Conservation (phyloP, 148 eudicot genomes). For the Pouteria glomerata region DNA sequence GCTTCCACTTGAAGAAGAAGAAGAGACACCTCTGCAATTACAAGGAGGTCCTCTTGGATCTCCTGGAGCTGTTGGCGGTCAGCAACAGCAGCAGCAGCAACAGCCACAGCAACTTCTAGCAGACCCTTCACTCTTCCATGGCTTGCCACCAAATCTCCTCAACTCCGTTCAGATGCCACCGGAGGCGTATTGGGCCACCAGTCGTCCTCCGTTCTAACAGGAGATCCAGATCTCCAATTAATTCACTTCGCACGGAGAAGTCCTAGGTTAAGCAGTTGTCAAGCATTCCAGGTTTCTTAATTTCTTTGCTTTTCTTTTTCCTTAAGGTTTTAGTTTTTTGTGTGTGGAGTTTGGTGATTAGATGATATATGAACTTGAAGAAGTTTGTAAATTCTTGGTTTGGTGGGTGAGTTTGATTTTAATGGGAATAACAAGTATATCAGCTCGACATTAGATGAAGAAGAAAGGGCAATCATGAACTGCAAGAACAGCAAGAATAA, state of each 20-base stretch:
- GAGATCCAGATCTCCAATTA: neutral
- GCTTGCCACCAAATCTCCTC: slow-evolving; percentile 60
- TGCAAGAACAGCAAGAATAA: neutral
- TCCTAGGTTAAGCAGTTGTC: slow-evolving; percentile 12
- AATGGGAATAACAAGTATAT: slow-evolving; percentile 2
- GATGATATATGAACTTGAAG: neutral
- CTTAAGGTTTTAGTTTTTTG: neutral
- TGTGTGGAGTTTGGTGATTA: slow-evolving; percentile 4
- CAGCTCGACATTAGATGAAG: neutral
- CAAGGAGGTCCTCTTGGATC: slow-evolving; percentile 30
- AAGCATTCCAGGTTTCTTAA: slow-evolving; percentile 8
- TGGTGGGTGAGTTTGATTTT: neutral
- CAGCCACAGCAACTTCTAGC: slow-evolving; percentile 25
- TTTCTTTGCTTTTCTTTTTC: neutral
- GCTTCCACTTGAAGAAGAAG: slow-evolving; percentile 80
- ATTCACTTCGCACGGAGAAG: neutral
- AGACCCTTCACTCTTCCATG: slow-evolving; percentile 56
- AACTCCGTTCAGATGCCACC: slow-evolving; percentile 63
- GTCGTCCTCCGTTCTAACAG: slow-evolving; percentile 36
- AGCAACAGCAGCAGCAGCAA: slow-evolving; percentile 24
- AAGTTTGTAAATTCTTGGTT: slow-evolving; percentile 8
- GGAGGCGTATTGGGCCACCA: slow-evolving; percentile 51
- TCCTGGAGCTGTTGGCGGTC: slow-evolving; percentile 28
- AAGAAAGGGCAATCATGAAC: neutral
- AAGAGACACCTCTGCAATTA: slow-evolving; percentile 31